Base-by-base conservation (phyloP, 139 green algal genomes). In the Yamagishiella unicocca region DNA sequence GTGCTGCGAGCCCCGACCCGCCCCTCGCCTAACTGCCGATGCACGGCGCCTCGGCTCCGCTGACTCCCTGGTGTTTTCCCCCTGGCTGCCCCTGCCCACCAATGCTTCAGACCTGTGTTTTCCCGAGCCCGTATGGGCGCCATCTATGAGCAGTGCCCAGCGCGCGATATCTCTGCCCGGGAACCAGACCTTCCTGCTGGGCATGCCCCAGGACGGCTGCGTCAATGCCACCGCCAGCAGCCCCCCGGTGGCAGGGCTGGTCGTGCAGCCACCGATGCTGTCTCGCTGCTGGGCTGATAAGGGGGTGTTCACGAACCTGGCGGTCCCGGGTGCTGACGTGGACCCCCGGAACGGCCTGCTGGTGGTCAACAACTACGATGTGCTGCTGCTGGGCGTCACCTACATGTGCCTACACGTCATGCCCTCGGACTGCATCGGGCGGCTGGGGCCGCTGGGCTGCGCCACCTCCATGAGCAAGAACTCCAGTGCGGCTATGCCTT, bases 381-480 rank as follows among this genome's bases (percentile, higher is more conserved):
- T 82, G 40, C 17, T 42, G 53, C 46, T 82, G 1, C 19, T 37
- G 31, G 45, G 46, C 31, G 74, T 82, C 14, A 61, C 74, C 29
- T 82, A 82, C 31, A 61, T 82, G 45, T 82, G 74, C n/a, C 46
- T 46, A n/a, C 43, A 53, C 31, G n/a, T 38, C 0, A 82, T 82
- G n/a, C 21, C 31, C 1, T 1, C 33, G 6, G 46, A 21, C 14
- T 82, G 74, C 50, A 67, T 67, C 31, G 10, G 22, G 29, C 46
- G 22, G n/a, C 25, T 64, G 8, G 4, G 9, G 27, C 74, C 31
- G 46, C n/a, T 46, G 1, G 31, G 38, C 31, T 82, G 74, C 74
- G 74, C 74, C 31, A 21, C 31, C 19, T 67, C 46, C n/a, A n/a
- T 78, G 7, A 31, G 12, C 2, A 38, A 33, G 1, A 78, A 78